Conservation (phyloP, 345 rosid species). For the Excoecaria cochinchinensis region DNA sequence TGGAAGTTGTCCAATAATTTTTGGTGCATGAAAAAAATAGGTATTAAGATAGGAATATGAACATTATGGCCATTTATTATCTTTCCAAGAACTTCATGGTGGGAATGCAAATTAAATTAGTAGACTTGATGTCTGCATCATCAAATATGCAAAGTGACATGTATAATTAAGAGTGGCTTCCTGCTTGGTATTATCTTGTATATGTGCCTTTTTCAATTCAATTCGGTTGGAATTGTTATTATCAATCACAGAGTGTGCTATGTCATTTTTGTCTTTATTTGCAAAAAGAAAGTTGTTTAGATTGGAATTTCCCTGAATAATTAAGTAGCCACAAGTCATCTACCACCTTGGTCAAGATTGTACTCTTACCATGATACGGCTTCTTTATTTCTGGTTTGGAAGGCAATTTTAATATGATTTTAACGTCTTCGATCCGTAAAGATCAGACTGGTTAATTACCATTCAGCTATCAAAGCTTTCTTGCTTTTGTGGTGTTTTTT, state of each 20-base stretch:
- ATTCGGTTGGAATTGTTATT: neutral
- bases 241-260: neutral
- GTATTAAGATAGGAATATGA: neutral
- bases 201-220: neutral
- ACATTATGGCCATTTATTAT: neutral
- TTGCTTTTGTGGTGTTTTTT: neutral
- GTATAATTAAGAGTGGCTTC: neutral
- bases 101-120: neutral
- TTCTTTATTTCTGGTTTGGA: neutral
- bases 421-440: neutral
- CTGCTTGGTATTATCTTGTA: neutral
- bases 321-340: neutral
- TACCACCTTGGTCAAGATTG: slow-evolving; percentile 26
- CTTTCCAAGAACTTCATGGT: neutral
- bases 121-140: neutral
- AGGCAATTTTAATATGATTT: neutral
- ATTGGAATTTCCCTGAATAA: neutral
- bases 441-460: neutral
- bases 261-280: neutral
- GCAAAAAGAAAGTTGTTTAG: neutral
- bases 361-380: neutral
- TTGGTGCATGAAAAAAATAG: neutral
- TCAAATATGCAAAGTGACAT: neutral
- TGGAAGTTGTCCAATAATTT: neutral
- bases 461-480: neutral